phyloP scores from a whole-genome alignment of 1,139 yeast species.

The Petasospora rhodanensis region DNA sequence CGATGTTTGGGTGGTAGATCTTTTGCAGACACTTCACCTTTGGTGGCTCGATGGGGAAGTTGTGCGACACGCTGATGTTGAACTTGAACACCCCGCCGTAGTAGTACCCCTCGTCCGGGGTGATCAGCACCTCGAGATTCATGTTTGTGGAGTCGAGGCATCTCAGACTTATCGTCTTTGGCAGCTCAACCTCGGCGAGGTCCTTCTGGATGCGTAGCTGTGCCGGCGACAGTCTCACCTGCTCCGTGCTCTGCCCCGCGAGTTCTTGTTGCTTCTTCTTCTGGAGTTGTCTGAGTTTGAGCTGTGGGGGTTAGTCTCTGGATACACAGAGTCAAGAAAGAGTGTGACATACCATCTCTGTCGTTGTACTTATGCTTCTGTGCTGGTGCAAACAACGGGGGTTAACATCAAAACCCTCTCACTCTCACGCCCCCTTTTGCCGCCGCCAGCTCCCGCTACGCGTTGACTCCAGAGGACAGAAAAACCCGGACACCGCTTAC shows the following conservation, averaged over 20 bases:
- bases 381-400: too few species aligned
- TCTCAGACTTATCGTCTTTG: slow-evolving; percentile 53
- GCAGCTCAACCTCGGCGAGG: slow-evolving; percentile 63
- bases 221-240: slow-evolving; percentile 39
- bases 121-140: slow-evolving; percentile 54
- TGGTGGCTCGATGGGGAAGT: slow-evolving; percentile 93
- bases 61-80: slow-evolving; percentile 56
- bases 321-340: too few species aligned
- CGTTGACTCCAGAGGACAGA: too few species aligned
- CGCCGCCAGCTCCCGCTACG: too few species aligned
- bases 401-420: too few species aligned
- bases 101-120: slow-evolving; percentile 82
- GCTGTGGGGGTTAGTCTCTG: slow-evolving; percentile 25
- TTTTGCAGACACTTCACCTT: slow-evolving; percentile 65
- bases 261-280: slow-evolving; percentile 47
- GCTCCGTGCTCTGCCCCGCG: slow-evolving; percentile 25
- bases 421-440: too few species aligned
- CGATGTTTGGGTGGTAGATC: slow-evolving; percentile 94
- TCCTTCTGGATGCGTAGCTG: slow-evolving; percentile 50
- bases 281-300: slow-evolving; percentile 57
- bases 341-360: too few species aligned
- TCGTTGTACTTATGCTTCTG: too few species aligned
- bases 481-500: too few species aligned
- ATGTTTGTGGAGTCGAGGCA: slow-evolving; percentile 57
- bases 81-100: slow-evolving; percentile 65